Evolutionary conservation across 208 protist species (phyloP).

Genomic region (Naegleria fowleri): DNA sequence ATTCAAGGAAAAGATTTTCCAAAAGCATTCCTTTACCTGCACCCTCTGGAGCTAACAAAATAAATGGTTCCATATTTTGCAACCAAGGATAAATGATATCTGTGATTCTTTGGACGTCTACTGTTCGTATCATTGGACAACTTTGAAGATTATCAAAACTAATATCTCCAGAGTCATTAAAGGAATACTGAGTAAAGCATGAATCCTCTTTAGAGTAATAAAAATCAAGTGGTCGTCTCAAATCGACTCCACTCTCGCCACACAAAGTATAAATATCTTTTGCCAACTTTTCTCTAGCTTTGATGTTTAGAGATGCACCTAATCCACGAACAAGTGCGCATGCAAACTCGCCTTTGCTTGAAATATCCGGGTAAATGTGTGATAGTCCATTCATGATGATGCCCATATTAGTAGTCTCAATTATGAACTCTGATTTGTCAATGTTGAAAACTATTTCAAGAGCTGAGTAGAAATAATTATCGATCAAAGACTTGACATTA

Average conservation of each 20-base stretch:
- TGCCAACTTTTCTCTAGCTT: constrained; percentile 70
- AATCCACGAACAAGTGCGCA: constrained; percentile 83
- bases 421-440: constrained; percentile 59
- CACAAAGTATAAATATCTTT: constrained; percentile 75
- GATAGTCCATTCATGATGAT: constrained; percentile 85
- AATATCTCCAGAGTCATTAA: constrained; percentile 57
- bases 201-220: constrained; percentile 61
- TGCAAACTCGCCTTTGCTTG: constrained; percentile 76
- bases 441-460: constrained; percentile 65
- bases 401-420: constrained; percentile 81
- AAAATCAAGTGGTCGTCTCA: constrained; percentile 74
- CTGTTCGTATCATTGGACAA: constrained; percentile 79
- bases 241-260: constrained; percentile 67
- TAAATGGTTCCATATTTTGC: constrained; percentile 76
- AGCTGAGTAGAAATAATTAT: constrained; percentile 82
- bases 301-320: constrained; percentile 76
- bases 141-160: constrained; percentile 70
- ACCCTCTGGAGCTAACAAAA: constrained; percentile 92
- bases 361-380: constrained; percentile 66
- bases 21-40: constrained; percentile 91
- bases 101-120: constrained; percentile 81
- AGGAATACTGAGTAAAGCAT: constrained; percentile 65
- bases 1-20: constrained; percentile 64
- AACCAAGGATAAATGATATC: constrained; percentile 85
- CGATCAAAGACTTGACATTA: constrained; percentile 70